phyloP scores from a whole-genome alignment of 1,284 basidiomycete species.

The Takashimella koratensis region DNA sequence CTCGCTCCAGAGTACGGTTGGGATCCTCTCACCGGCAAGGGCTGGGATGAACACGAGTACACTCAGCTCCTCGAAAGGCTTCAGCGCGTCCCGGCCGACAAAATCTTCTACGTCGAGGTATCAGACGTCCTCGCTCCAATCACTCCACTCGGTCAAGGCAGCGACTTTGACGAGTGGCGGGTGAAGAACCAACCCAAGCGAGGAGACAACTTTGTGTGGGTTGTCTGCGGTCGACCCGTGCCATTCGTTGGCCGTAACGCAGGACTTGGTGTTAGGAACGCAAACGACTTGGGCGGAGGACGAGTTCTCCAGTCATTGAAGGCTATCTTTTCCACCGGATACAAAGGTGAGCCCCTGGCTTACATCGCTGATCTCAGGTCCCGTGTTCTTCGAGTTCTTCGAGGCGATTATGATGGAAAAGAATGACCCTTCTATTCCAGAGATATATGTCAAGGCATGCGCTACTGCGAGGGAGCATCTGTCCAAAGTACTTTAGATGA shows the following conservation, averaged over 20 bases:
- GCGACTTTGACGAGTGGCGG: slow-evolving; percentile 3
- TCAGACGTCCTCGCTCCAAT: slow-evolving; percentile 11
- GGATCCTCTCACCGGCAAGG: background rate
- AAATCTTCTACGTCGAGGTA: slow-evolving; percentile 18
- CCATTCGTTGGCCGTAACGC: slow-evolving; percentile 11
- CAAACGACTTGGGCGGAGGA: slow-evolving; percentile 6
- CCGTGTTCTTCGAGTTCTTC: slow-evolving; percentile 8
- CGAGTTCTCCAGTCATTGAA: slow-evolving; percentile 5
- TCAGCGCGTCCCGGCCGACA: slow-evolving; percentile 7
- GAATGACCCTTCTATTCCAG: slow-evolving; percentile 4
- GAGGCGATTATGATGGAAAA: slow-evolving; percentile 7
- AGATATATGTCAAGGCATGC: slow-evolving; percentile 6
- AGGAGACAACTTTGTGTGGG: slow-evolving; percentile 3
- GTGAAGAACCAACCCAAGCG: background rate
- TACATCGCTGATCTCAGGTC: background rate
- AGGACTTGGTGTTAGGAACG: slow-evolving; percentile 4
- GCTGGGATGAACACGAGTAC: background rate
- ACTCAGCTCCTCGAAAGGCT: background rate
- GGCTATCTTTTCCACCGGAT: slow-evolving; percentile 8
- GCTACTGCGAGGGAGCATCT: too few relatives aligned
- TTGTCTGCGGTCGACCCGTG: slow-evolving; percentile 6
- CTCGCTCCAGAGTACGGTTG: slow-evolving; percentile 8
- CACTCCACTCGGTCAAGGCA: background rate
- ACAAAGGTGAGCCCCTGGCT: slow-evolving; percentile 2
- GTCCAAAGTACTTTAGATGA: too few relatives aligned